Conservation (phyloP, 2,329 filamentous ascomycete species). For the Paradendryphiella salina region DNA sequence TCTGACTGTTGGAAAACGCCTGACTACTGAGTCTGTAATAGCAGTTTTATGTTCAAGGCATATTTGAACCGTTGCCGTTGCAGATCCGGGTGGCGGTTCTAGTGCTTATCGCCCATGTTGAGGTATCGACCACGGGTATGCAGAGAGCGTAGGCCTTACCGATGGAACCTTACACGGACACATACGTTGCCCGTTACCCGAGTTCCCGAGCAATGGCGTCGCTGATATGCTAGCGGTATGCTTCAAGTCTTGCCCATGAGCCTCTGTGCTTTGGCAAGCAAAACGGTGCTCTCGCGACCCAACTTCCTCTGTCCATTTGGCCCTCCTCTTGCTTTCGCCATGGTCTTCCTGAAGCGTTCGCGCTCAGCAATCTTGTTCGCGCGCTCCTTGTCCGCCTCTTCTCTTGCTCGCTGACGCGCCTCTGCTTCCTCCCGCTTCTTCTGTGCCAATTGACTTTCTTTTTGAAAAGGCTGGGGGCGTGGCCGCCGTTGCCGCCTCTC, state of each 20-base stretch:
- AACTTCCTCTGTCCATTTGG: conserved; percentile 75
- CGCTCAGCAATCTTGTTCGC: conserved; percentile 60
- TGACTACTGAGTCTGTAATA: not conserved
- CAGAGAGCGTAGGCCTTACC: not conserved
- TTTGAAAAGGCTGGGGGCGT: conserved; percentile 48
- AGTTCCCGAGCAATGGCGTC: not conserved
- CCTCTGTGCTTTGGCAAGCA: conserved; percentile 77
- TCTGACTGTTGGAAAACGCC: not conserved
- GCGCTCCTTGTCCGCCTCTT: conserved; percentile 66
- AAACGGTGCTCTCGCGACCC: conserved; percentile 75
- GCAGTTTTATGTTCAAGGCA: not conserved
- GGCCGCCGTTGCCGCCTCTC: conserved; percentile 33
- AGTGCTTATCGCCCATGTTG: not conserved
- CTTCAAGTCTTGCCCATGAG: conserved; percentile 57
- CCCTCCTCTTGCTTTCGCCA: conserved; percentile 65
- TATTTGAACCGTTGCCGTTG: not conserved
- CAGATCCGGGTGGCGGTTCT: not conserved
- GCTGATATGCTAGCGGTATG: not conserved
- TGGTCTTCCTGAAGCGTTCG: conserved; percentile 69
- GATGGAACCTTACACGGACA: not conserved
- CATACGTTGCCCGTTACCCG: not conserved
- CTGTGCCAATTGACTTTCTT: conserved; percentile 53
- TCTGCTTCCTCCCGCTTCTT: conserved; percentile 66
- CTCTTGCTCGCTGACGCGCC: conserved; percentile 60
- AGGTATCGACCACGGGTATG: not conserved